These are phyloP conservation scores for Botryotinia globosa DNA, from an alignment of 2,329 filamentous ascomycete genomes.

Conservation along the genomic window DNA sequence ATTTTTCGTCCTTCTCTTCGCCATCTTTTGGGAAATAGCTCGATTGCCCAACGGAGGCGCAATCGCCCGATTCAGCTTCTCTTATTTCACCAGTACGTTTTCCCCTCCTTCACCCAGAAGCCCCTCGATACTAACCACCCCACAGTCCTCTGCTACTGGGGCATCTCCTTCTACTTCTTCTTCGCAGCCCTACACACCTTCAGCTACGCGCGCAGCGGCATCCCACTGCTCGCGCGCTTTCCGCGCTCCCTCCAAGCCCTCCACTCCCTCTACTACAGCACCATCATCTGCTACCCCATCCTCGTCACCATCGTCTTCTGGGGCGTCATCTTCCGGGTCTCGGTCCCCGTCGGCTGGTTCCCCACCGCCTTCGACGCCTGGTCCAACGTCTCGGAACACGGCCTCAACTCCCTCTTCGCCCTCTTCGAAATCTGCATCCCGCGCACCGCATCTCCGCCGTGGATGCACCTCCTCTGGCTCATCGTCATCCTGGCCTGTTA, in stretches of 20 bases:
- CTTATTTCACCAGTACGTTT: conserved; percentile 68
- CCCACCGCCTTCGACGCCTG: conserved; percentile 52
- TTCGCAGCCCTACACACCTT: conserved; percentile 66
- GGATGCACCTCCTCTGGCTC: conserved; percentile 65
- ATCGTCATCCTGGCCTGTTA: conserved; percentile 71
- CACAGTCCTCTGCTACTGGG: conserved; percentile 65
- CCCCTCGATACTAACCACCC: not conserved
- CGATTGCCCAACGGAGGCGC: conserved; percentile 38
- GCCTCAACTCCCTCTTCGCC: conserved; percentile 68
- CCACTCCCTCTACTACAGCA: conserved; percentile 63
- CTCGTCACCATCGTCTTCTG: conserved; percentile 72
- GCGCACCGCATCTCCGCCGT: conserved; percentile 60
- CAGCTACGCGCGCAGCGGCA: conserved; percentile 58
- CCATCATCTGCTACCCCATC: conserved; percentile 61
- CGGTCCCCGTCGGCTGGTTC: conserved; percentile 43
- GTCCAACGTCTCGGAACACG: conserved; percentile 71
- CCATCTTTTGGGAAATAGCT: conserved; percentile 63
- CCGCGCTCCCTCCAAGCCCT: conserved; percentile 62
- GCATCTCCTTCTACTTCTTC: conserved; percentile 74
- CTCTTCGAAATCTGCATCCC: conserved; percentile 72
- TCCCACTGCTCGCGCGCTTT: conserved; percentile 56
- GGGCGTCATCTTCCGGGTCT: conserved; percentile 53
- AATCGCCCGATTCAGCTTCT: conserved; percentile 54
- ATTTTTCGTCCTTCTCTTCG: conserved; percentile 66
- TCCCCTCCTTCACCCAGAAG: not conserved